phyloP scores from a whole-genome alignment of 2,329 filamentous ascomycete species.

The Tolypocladium ovalisporum region DNA sequence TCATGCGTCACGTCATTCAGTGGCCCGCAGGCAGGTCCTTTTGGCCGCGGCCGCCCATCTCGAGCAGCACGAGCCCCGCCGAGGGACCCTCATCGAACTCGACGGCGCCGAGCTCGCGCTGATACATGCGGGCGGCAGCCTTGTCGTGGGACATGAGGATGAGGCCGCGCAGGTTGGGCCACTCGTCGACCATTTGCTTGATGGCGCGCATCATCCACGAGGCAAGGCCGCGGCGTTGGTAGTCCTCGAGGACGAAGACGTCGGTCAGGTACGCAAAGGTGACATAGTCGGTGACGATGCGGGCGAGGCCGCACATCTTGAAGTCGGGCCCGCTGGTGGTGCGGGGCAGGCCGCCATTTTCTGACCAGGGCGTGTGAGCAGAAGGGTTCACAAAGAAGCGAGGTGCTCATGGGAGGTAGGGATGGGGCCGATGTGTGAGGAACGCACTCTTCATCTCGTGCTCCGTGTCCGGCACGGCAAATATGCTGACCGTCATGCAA shows the following conservation, averaged over 20 bases:
- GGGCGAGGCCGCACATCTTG: constrained; percentile 28
- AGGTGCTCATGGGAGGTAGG: not conserved
- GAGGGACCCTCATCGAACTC: constrained; percentile 31
- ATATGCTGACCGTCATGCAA: constrained; percentile 50
- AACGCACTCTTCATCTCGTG: constrained; percentile 26
- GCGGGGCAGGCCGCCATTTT: constrained; percentile 17
- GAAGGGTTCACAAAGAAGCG: not conserved
- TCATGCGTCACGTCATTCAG: not conserved
- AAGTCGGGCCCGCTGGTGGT: constrained; percentile 18
- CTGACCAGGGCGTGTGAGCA: constrained; percentile 11
- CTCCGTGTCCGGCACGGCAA: constrained; percentile 28
- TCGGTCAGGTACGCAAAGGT: constrained; percentile 60
- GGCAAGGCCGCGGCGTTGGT: constrained; percentile 52
- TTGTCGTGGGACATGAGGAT: constrained; percentile 41
- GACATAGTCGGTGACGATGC: constrained; percentile 58
- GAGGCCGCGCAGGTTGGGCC: constrained; percentile 48
- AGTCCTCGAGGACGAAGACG: constrained; percentile 50
- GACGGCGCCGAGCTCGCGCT: constrained; percentile 32
- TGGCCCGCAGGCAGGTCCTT: constrained; percentile 18
- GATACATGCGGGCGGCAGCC: constrained; percentile 32
- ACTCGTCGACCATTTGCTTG: constrained; percentile 41
- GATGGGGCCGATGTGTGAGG: constrained; percentile 1
- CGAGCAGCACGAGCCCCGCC: constrained; percentile 27
- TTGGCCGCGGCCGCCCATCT: constrained; percentile 26
- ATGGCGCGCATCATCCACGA: constrained; percentile 53